Evolutionary conservation across 148 eudicot species (phyloP), one percentile per base, ranked within the genome.

Genomic region (Polygonum maritimum): DNA sequence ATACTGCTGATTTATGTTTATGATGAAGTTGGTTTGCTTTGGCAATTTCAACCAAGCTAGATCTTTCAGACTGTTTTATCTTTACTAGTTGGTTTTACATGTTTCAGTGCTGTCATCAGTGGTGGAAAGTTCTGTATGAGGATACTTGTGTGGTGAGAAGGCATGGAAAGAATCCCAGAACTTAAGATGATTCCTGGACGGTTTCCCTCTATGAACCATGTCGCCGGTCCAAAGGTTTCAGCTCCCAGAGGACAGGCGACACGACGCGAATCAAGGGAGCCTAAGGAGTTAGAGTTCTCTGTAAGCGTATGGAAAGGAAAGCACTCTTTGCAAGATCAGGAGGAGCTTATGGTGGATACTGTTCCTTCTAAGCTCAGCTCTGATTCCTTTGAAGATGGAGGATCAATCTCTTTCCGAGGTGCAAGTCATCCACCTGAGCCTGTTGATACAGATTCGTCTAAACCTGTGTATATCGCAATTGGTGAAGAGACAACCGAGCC

Each of bases 381-480:
- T 76, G 78, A 76, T 62, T 76, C 78, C 38, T 22, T 76, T 31
- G 78, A 76, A 36, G 78, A 76, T 38, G 78, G 71, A 13, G 67
- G 78, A 5, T 76, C 71, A 45, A 41, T 63, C 67, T 76, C 78
- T 44, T 76, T 76, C 33, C 33, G 52, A 41, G 78, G 78, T 41
- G 78, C 78, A 13, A 76, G 78, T 41, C 78, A 76, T 26, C 78
- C 78, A 19, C 71, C 78, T 9, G 78, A 76, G 40, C 78, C 78
- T 47, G 15, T 76, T 26, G 78, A 76, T 8, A 40, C 71, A 0
- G 78, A 76, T 45, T 62, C 33, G 38, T 60, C 47, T 63, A 76
- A 26, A 10, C 71, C 78, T 19, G 78, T 76, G 44, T 76, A 76
- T 41, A 26, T 76, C 39, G 71, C 78, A 2, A 76, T 76, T 45